A percentile compares a stretch with the other conserved stretches of the same genome.
These are phyloP conservation scores for Globisporangium echinulatum DNA, from an alignment of 352 stramenopile genomes.

Conservation along the genomic window DNA sequence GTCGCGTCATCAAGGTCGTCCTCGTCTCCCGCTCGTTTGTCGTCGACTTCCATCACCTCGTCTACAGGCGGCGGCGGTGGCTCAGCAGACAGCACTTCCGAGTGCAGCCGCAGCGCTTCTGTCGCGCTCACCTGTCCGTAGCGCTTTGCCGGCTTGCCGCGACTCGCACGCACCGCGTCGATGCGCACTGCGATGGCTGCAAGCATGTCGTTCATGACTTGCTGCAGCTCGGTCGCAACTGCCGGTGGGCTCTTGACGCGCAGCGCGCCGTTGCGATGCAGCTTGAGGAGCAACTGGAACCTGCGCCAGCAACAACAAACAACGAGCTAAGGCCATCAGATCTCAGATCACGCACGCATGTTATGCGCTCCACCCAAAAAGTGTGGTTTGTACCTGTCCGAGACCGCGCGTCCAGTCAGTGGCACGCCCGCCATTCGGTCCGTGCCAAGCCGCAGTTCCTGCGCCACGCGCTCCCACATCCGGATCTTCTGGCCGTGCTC, in stretches of 20 bases:
- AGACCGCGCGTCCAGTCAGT: constrained; percentile 30
- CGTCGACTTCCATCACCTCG: background rate
- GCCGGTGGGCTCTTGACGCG: constrained; percentile 25
- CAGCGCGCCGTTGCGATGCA: constrained; percentile 26
- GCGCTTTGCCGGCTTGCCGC: constrained; percentile 6
- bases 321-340: background rate
- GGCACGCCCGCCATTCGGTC: constrained; percentile 22
- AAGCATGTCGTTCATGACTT: constrained; percentile 25
- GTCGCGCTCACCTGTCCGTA: background rate
- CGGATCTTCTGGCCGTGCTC: constrained; percentile 45
- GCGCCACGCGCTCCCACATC: constrained; percentile 42
- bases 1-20: background rate
- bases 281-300: constrained; percentile 31
- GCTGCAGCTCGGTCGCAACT: constrained; percentile 15
- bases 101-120: constrained; percentile 6
- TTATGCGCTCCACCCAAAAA: background rate
- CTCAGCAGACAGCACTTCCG: background rate
- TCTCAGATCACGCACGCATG: too few species aligned
- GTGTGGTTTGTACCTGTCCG: constrained; percentile 23
- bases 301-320: constrained; percentile 7
- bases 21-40: background rate
- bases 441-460: constrained; percentile 25
- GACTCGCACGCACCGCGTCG: constrained; percentile 10
- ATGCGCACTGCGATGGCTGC: constrained; percentile 16
- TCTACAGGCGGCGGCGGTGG: background rate